phyloP scores from a whole-genome alignment of 169 alveolate species.

The Plasmodium sp. region DNA sequence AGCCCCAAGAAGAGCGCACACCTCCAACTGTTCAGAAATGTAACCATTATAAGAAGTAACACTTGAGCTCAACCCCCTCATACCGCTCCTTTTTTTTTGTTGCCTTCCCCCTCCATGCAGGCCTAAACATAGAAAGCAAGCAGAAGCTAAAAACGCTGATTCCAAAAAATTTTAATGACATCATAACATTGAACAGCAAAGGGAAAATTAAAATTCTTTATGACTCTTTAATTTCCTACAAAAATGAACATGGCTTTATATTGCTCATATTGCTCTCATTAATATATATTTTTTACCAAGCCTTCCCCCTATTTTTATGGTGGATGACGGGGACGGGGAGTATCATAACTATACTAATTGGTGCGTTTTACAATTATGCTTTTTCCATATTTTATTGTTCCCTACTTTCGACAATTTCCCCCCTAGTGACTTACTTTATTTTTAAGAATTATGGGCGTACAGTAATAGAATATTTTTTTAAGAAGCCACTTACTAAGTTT shows the following conservation, averaged over 20 bases:
- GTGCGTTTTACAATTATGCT: conserved; percentile 64
- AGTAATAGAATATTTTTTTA: conserved; percentile 53
- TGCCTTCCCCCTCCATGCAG: not conserved
- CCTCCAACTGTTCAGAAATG: not conserved
- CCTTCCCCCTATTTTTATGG: conserved; percentile 74
- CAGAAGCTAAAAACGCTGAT: conserved; percentile 16
- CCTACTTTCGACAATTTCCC: conserved; percentile 31
- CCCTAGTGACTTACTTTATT: conserved; percentile 43
- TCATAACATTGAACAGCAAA: not conserved
- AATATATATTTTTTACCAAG: conserved; percentile 46
- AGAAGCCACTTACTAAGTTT: conserved; percentile 38
- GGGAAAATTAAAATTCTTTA: conserved; percentile 46
- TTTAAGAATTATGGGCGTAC: conserved; percentile 24
- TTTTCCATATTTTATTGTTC: conserved; percentile 68
- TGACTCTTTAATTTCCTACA: conserved; percentile 62
- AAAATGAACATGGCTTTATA: conserved; percentile 54
- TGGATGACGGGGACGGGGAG: conserved; percentile 75
- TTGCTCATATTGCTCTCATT: conserved; percentile 46
- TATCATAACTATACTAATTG: conserved; percentile 59
- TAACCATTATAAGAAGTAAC: not conserved
- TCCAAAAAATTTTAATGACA: conserved; percentile 60
- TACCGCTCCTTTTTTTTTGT: not conserved
- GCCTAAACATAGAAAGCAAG: conserved; percentile 41
- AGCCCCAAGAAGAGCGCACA: not conserved
- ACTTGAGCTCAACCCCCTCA: not conserved